Conservation (phyloP, 1,284 basidiomycete species). For the Trichosporon inkin region DNA sequence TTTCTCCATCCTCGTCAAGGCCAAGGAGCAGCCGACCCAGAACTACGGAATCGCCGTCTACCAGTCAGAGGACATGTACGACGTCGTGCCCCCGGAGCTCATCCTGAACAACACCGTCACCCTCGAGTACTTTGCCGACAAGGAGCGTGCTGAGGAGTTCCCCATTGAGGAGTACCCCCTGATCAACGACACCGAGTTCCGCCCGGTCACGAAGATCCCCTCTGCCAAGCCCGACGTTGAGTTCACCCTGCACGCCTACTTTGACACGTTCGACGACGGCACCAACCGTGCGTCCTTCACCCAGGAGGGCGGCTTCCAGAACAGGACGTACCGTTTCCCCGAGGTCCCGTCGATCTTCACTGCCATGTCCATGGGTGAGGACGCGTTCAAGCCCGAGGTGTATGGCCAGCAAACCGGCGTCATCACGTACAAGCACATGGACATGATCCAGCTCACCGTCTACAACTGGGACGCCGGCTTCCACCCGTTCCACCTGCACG, state of each 20-base stretch:
- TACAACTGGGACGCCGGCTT: conserved; percentile 64
- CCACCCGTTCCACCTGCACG: conserved; percentile 54
- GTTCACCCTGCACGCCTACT: conserved; percentile 50
- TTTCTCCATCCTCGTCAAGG: conserved; percentile 87
- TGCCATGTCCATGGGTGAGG: conserved; percentile 66
- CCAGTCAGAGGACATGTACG: conserved; percentile 74
- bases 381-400: conserved; percentile 63
- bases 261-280: conserved; percentile 53
- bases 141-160: conserved; percentile 23
- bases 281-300: conserved; percentile 52
- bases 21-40: conserved; percentile 71
- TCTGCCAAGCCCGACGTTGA: conserved; percentile 45
- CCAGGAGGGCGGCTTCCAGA: conserved; percentile 26
- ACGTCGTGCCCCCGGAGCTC: conserved; percentile 65
- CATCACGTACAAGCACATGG: conserved; percentile 67
- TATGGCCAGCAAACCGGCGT: conserved; percentile 70
- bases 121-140: conserved; percentile 60
- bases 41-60: conserved; percentile 89
- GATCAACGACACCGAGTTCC: conserved; percentile 52
- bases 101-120: conserved; percentile 73
- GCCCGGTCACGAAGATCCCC: conserved; percentile 42
- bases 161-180: conserved; percentile 21
- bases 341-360: conserved; percentile 70
- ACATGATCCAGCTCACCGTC: conserved; percentile 74
- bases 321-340: conserved; percentile 50